phyloP scores from a whole-genome alignment of 1,284 basidiomycete species.

The Trichosporon sp. region DNA sequence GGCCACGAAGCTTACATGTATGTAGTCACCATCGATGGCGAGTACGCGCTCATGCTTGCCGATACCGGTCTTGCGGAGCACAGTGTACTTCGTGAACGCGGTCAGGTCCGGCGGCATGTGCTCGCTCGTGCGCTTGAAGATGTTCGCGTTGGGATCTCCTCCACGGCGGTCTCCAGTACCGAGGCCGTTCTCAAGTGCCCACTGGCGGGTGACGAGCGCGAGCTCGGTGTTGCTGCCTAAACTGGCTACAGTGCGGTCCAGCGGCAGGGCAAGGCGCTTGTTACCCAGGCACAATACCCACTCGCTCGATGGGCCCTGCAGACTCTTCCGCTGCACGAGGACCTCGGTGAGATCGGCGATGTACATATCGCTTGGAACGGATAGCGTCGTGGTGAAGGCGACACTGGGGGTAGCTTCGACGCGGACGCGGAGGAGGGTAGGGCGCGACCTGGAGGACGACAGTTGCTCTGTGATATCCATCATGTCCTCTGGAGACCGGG shows the following conservation, averaged over 20 bases:
- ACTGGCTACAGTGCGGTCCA: conserved; percentile 92
- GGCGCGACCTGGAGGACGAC: conserved; percentile 28
- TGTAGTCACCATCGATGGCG: conserved; percentile 91
- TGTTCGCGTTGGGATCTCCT: conserved; percentile 89
- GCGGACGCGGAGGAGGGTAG: conserved; percentile 69
- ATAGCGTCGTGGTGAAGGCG: conserved; percentile 78
- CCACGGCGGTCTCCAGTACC: conserved; percentile 50
- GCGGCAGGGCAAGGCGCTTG: conserved; percentile 75
- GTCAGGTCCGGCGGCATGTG: conserved; percentile 63
- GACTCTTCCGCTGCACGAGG: conserved; percentile 67
- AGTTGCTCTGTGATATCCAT: conserved; percentile 14
- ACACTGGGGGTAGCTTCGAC: conserved; percentile 74
- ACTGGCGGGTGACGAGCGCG: conserved; percentile 71
- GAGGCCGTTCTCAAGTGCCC: conserved; percentile 62
- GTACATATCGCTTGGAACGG: conserved; percentile 89
- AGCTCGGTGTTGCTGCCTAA: conserved; percentile 82
- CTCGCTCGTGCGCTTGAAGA: conserved; percentile 79
- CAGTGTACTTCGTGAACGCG: conserved; percentile 69
- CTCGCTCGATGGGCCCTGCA: conserved; percentile 67
- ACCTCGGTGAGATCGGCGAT: conserved; percentile 90
- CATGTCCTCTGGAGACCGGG: background rate
- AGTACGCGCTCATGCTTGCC: conserved; percentile 84
- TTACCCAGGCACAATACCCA: conserved; percentile 78
- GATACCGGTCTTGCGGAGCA: conserved; percentile 92
- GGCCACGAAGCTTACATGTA: conserved; percentile 63